A percentile compares a stretch with the other conserved stretches of the same genome.
Evolutionary conservation across 1,139 yeast genomes (phyloP).

Genomic region (Saccharomyces hybrid): DNA sequence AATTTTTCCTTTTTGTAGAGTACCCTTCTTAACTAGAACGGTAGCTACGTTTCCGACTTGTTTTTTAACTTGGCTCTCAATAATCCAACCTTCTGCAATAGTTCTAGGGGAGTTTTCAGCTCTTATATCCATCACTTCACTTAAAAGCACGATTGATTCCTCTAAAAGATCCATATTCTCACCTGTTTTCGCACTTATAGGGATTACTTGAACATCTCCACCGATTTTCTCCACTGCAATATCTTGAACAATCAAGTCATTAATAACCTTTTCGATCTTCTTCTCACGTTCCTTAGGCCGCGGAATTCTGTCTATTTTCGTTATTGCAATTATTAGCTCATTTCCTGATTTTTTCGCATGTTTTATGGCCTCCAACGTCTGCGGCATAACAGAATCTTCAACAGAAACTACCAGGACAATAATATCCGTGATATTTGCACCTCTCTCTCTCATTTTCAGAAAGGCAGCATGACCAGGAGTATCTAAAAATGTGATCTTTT

Average conservation of each 20-base stretch:
- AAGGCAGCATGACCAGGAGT: slow-evolving; percentile 99
- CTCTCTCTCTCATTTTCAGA: slow-evolving; percentile 91
- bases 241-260: slow-evolving; percentile 69
- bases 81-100: slow-evolving; percentile 78
- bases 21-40: slow-evolving; percentile 72
- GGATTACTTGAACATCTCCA: slow-evolving; percentile 88
- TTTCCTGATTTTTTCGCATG: slow-evolving; percentile 77
- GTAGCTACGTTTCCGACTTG: slow-evolving; percentile 88
- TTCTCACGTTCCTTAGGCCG: slow-evolving; percentile 43
- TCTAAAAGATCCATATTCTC: slow-evolving; percentile 82
- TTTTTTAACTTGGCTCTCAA: slow-evolving; percentile 77
- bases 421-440: slow-evolving; percentile 90
- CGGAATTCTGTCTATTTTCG: slow-evolving; percentile 81
- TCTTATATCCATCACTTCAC: slow-evolving; percentile 74
- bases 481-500: slow-evolving; percentile 79
- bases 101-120: slow-evolving; percentile 49
- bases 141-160: slow-evolving; percentile 77
- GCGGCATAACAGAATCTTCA: slow-evolving; percentile 97
- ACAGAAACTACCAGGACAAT: slow-evolving; percentile 94
- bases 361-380: slow-evolving; percentile 89
- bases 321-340: slow-evolving; percentile 84
- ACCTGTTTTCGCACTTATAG: slow-evolving; percentile 82
- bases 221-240: slow-evolving; percentile 90
- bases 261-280: slow-evolving; percentile 49
- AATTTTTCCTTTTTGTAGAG: slow-evolving; percentile 59